phyloP scores from a whole-genome alignment of 345 rosid genomes.

The Sisymbrium irio region DNA sequence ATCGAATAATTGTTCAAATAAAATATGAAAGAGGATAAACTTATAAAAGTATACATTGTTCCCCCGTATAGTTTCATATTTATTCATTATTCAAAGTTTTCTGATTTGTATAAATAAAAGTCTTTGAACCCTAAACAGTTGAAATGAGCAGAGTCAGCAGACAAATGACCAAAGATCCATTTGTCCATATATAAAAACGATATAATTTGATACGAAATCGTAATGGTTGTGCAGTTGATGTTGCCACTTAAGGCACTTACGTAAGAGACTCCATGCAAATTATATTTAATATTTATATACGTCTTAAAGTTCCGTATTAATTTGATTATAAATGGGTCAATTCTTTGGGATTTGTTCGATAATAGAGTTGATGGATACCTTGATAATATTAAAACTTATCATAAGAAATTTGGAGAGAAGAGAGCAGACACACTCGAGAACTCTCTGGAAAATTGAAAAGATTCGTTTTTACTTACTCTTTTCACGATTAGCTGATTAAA shows the following conservation, averaged over 20 bases:
- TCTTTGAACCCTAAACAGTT: constrained; percentile 33
- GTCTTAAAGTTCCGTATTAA: neutral
- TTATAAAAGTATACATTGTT: neutral
- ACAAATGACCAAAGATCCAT: constrained; percentile 17
- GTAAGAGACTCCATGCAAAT: constrained; percentile 33
- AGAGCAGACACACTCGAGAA: constrained; percentile 23
- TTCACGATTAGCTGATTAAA: constrained; percentile 25
- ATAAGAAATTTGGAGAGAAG: constrained; percentile 6
- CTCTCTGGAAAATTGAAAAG: constrained; percentile 13
- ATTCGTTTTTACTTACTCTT: neutral
- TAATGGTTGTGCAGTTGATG: constrained; percentile 32
- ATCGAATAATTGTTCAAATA: neutral
- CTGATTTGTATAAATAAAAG: constrained; percentile 17
- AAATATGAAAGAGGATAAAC: neutral
- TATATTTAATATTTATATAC: constrained; percentile 9
- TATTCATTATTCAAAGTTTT: neutral
- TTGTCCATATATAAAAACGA: constrained; percentile 10
- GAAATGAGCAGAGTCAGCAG: constrained; percentile 23
- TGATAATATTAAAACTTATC: constrained; percentile 24
- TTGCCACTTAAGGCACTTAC: constrained; percentile 35
- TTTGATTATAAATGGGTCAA: constrained; percentile 15
- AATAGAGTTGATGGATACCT: constrained; percentile 23
- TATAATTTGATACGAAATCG: constrained; percentile 33
- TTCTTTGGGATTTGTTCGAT: constrained; percentile 19
- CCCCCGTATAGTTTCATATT: neutral